A percentile compares a stretch with the other conserved stretches of the same genome.
Evolutionary conservation across 2,329 filamentous ascomycete genomes (phyloP).

Genomic region (Cordyceps cateniannulata): DNA sequence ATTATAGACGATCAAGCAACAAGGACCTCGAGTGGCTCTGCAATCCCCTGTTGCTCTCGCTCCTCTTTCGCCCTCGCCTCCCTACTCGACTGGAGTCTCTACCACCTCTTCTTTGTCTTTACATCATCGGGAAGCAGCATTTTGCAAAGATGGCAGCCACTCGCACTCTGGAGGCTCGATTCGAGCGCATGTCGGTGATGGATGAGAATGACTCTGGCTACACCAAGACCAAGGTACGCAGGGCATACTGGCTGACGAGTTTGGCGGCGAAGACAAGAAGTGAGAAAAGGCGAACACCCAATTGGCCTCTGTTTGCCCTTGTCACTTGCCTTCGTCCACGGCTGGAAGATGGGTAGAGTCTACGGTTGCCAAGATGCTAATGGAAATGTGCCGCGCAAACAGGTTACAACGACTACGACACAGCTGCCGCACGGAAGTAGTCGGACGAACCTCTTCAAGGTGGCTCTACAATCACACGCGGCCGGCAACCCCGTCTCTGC

Average conservation of each 20-base stretch:
- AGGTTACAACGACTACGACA: conserved; percentile 27
- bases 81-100: not conserved
- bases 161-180: conserved; percentile 73
- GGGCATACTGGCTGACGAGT: not conserved
- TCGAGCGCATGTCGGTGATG: conserved; percentile 83
- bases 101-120: not conserved
- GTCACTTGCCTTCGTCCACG: not conserved
- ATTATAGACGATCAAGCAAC: not conserved
- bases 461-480: conserved; percentile 67
- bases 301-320: not conserved
- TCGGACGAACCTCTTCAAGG: conserved; percentile 79
- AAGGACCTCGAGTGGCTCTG: not conserved
- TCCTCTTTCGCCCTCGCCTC: not conserved
- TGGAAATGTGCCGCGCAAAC: not conserved
- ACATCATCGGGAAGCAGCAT: not conserved
- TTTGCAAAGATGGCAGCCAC: conserved; percentile 44
- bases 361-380: conserved; percentile 1
- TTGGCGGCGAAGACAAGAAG: not conserved
- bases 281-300: not conserved
- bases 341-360: not conserved
- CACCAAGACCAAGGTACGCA: conserved; percentile 71
- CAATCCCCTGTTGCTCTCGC: not conserved
- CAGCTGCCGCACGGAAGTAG: conserved; percentile 48
- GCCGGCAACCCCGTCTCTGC: conserved; percentile 56
- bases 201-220: conserved; percentile 74